Base-by-base conservation (phyloP, 140 eudicot species). In the Stevia rebaudiana region DNA sequence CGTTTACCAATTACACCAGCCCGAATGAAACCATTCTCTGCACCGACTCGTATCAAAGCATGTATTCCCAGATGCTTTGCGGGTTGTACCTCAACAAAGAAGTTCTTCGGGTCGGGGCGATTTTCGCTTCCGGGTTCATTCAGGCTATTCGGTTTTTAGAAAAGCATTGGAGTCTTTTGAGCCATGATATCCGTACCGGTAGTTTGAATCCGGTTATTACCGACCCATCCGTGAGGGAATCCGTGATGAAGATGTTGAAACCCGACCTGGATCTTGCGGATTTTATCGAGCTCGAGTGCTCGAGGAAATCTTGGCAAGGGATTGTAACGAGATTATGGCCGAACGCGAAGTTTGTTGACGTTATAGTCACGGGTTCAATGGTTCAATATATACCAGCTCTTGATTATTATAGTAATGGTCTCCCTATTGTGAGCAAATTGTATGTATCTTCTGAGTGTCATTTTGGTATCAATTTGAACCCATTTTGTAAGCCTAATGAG, bases 341-440 rank as follows among this genome's bases (percentile, higher is more conserved):
- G 39, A 92, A 88, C 58, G 88, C 98, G 5, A 92, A 83, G 53
- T 92, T 88, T 66, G 78, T 92, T 0, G 98, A 88, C 53, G 98
- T 92, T 62, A 88, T 92, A 9, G 98, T 92, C n/a, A 92, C 98
- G 0, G 98, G 98, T 70, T 88, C 96, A 50, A 92, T 92, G 98
- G 86, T 96, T 11, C 98, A 92, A 59, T 92, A 92, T 31, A 92
- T 92, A 7, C 98, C 90, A 0, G 88, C 88, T 8, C 96, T 92
- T 5, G 98, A 92, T 71, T 83, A 82, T 15, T 92, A 85, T 16
- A 83, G 96, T 64, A 83, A 88, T 43, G 89, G 89, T 7, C 80
- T 92, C 28, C 98, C 98, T 35, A 89, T 92, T 62, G 98, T 92
- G 7, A 88, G 96, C 75, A 88, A 96, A 21, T 88, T 87, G 98